These are phyloP conservation scores for Suillus bovinus DNA, from an alignment of 768 basidiomycete genomes.

Conservation along the genomic window DNA sequence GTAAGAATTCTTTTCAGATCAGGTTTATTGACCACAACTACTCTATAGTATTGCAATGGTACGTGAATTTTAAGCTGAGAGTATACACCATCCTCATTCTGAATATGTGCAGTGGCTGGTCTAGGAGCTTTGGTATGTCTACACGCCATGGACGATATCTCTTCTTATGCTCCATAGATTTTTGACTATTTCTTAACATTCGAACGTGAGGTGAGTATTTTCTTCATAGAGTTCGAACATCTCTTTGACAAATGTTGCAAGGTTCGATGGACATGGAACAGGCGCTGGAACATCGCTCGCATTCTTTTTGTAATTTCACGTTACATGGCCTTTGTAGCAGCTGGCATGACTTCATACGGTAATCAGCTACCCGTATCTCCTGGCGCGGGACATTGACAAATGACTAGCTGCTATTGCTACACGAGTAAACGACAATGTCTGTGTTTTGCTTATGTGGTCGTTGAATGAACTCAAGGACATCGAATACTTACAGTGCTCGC, in stretches of 20 bases:
- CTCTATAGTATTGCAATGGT: slow-evolving; percentile 2
- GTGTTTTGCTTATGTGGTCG: not conserved
- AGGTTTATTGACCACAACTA: not conserved
- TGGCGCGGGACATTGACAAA: not conserved
- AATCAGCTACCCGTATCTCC: not conserved
- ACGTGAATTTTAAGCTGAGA: not conserved
- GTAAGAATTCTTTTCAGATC: not conserved
- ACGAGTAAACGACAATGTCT: not conserved
- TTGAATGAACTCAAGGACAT: not conserved
- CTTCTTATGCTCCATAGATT: no score
- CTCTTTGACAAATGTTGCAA: not conserved
- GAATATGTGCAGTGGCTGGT: not conserved
- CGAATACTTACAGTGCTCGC: not conserved
- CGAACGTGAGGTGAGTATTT: not conserved
- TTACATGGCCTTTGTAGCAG: slow-evolving; percentile 9
- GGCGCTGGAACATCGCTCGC: no score
- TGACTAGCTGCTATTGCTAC: not conserved
- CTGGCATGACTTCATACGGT: slow-evolving; percentile 12
- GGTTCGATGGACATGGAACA: slow-evolving; percentile 8
- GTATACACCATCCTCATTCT: not conserved
- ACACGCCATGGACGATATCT: not conserved
- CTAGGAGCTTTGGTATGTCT: slow-evolving; percentile 1
- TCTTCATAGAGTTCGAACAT: not conserved
- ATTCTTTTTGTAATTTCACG: slow-evolving; percentile 9
- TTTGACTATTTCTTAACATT: slow-evolving; percentile 1